Base-by-base conservation (phyloP, 352 stramenopile species). In the Pythium dissotocum region DNA sequence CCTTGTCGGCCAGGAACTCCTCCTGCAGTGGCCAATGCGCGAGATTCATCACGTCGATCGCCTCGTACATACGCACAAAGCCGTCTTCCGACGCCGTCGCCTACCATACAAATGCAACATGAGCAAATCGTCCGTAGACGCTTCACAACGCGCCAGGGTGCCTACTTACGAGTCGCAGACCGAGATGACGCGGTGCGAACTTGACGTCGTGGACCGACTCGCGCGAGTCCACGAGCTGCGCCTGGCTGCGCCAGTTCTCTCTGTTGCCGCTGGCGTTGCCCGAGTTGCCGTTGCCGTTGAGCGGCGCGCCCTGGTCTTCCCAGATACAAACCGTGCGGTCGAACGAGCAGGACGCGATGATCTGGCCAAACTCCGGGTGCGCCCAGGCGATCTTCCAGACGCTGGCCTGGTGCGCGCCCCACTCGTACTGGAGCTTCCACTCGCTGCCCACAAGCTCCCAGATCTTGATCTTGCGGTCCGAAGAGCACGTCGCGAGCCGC, bases 321-420 rank as follows among this genome's bases (percentile, higher is more conserved):
- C 96, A 99, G 48, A 99, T 92, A 32, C 91, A 96, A 18, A 97
- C 93, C 24, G 94, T 97, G 64, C 96, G 86, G 76, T 99, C 93
- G 52, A 97, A 95, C 46, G 92, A 90, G 75, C 91, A 98, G 7
- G 93, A 98, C 56, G 96, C 97, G 49, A 99, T 63, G 66, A 98
- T 91, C 81, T 98, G 91, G 55, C 97, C 96, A 77, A 98, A 99
- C 80, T 98, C 94, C 0, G 97, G 95, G 72, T 99, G 94, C 0
- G 91, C 93, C 95, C 95, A 99, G 55, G 84, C 89, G 51, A 99
- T 76, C 70, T 97, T 97, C 80, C 88, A 98, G 8, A 99, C 94
- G 30, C 90, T 91, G 10, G 90, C 94, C 69, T 97, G 87, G 58
- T 96, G 86, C 51, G 87, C 86, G 61, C 88, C 95, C 89, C 88